A percentile compares a stretch with the other conserved stretches of the same genome.
Conservation (phyloP, 768 basidiomycete genomes). For the Podaxis rugospora region DNA sequence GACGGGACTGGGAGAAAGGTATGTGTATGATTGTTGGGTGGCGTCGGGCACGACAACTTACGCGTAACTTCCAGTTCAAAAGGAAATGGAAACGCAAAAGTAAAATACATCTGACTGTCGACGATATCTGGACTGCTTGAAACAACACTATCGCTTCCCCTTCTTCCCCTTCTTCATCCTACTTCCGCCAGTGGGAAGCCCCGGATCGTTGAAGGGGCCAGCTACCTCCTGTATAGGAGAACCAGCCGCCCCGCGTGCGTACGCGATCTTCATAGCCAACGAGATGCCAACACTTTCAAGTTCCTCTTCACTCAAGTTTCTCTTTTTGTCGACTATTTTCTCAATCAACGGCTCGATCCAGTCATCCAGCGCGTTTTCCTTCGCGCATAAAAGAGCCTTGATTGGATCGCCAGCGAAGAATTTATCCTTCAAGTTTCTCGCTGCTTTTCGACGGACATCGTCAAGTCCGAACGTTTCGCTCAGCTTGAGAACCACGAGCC, state of each 20-base stretch:
- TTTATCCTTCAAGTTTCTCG: conserved; percentile 1
- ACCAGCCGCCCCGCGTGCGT: conserved; percentile 4
- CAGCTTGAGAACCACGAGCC: conserved; percentile 3
- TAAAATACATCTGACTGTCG: neutral
- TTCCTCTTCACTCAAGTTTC: neutral
- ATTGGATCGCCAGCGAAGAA: conserved; percentile 7
- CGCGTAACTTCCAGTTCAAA: conserved; percentile 1
- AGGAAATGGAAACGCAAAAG: conserved; percentile 7
- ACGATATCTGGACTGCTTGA: neutral
- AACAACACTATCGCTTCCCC: neutral
- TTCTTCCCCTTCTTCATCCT: neutral
- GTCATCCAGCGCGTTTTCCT: conserved; percentile 1
- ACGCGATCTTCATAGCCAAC: conserved; percentile 4
- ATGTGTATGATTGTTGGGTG: conserved; percentile 15
- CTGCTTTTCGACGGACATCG: neutral
- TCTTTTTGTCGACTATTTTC: neutral
- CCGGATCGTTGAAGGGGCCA: neutral
- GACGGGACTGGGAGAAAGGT: conserved; percentile 36
- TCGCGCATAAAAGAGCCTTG: conserved; percentile 2
- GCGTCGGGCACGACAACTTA: neutral
- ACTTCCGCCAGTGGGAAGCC: neutral
- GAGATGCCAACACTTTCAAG: neutral
- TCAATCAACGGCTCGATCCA: conserved; percentile 3
- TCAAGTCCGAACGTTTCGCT: neutral
- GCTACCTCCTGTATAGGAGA: neutral